phyloP scores from a whole-genome alignment of 2,329 filamentous ascomycete species.

The Epichloe typhina region DNA sequence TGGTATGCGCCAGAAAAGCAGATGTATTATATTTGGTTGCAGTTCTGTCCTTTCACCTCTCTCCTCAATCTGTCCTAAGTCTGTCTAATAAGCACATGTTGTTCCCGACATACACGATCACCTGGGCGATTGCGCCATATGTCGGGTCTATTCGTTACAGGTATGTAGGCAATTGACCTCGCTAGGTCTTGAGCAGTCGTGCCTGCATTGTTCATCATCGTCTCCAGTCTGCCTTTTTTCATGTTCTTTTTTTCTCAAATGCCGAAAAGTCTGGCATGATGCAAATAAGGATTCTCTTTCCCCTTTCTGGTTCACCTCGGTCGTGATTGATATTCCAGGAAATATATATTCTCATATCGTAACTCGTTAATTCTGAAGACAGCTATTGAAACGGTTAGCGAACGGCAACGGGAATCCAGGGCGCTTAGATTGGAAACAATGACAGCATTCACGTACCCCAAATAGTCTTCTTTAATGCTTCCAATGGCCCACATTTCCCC shows the following conservation, averaged over 20 bases:
- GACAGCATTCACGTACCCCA: slow-evolving; percentile 36
- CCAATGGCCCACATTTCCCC: slow-evolving; percentile 94
- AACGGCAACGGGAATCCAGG: not conserved
- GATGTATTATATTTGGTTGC: too few relatives aligned
- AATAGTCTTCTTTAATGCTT: slow-evolving; percentile 80
- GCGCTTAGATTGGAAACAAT: not conserved
- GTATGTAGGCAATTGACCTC: not conserved
- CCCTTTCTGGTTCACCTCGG: not conserved
- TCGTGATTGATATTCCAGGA: not conserved
- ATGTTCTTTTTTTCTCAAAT: too few relatives aligned
- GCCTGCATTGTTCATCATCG: not conserved
- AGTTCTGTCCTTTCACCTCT: too few relatives aligned
- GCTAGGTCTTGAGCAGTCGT: not conserved
- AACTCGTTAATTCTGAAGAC: slow-evolving; percentile 11
- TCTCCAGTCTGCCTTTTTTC: not conserved
- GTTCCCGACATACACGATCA: not conserved
- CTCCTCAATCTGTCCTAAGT: not conserved
- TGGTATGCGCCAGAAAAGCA: too few relatives aligned
- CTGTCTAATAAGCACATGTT: not conserved
- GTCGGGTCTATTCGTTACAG: not conserved
- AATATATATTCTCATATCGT: not conserved
- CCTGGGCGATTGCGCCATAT: not conserved
- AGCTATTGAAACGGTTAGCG: slow-evolving; percentile 10
- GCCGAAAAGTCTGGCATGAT: not conserved
- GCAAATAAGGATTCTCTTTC: not conserved